phyloP scores from a whole-genome alignment of 2,329 filamentous ascomycete species.

The Talaromyces sp. region DNA sequence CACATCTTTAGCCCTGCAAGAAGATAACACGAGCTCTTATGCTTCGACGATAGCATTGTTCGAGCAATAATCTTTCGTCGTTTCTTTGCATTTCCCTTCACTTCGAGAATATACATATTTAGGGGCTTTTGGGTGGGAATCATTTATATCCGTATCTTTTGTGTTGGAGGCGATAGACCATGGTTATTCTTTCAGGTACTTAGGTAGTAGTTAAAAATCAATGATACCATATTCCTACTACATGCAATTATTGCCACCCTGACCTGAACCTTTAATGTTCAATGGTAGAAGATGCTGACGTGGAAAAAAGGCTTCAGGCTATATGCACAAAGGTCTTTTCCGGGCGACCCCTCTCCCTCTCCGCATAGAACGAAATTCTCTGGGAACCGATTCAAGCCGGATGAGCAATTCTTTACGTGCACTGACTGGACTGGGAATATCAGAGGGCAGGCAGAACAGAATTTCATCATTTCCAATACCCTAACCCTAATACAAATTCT shows the following conservation, averaged over 20 bases:
- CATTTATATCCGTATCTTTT: not conserved
- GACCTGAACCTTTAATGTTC: not conserved
- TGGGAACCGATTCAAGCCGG: no score
- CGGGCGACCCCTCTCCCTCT: not conserved
- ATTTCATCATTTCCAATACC: no score
- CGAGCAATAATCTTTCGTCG: constrained; percentile 26
- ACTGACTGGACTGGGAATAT: no score
- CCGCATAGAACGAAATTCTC: not conserved
- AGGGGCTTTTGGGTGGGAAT: not conserved
- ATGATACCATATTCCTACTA: constrained; percentile 6
- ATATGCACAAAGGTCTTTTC: not conserved
- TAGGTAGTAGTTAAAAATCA: constrained; percentile 6
- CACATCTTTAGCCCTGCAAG: constrained; percentile 34
- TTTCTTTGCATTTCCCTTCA: not conserved
- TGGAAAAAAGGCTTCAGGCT: not conserved
- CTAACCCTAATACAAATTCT: not conserved
- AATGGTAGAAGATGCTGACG: not conserved
- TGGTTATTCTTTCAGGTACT: not conserved
- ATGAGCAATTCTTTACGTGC: no score
- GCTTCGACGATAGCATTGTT: constrained; percentile 46
- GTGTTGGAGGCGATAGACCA: not conserved
- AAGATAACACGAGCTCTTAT: constrained; percentile 41
- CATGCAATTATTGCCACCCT: not conserved
- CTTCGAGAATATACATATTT: constrained; percentile 12
- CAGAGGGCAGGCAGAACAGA: no score